Evolutionary conservation across 2,329 filamentous ascomycete species (phyloP).

Genomic region (Epichloe glyceriae): DNA sequence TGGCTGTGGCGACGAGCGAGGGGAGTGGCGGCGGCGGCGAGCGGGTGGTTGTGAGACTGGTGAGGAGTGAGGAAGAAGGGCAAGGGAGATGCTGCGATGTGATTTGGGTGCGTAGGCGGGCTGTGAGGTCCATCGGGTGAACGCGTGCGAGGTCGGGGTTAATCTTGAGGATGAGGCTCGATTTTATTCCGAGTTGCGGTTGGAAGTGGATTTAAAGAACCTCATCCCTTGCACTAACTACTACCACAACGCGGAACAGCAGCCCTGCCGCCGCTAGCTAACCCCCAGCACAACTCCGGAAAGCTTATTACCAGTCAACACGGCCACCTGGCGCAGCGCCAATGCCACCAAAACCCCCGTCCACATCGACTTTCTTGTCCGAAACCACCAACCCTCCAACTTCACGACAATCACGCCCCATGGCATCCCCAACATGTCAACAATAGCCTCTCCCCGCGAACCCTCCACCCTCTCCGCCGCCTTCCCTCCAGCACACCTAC

Average conservation of each 20-base stretch:
- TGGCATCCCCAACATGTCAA: conserved; percentile 36
- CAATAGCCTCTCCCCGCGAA: conserved; percentile 51
- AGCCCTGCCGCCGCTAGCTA: too few relatives aligned
- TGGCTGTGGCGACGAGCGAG: conserved; percentile 64
- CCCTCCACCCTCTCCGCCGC: conserved; percentile 44
- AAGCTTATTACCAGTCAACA: too few relatives aligned
- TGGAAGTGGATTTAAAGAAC: too few relatives aligned
- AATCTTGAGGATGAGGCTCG: too few relatives aligned
- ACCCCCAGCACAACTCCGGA: too few relatives aligned
- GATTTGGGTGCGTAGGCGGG: conserved; percentile 28
- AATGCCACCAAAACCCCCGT: too few relatives aligned
- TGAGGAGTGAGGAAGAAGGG: conserved; percentile 47
- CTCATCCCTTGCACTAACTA: too few relatives aligned
- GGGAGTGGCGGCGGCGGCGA: conserved; percentile 48
- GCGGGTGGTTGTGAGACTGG: conserved; percentile 43
- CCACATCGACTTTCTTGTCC: too few relatives aligned
- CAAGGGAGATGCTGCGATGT: conserved; percentile 39
- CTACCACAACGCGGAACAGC: too few relatives aligned
- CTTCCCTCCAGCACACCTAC: conserved; percentile 49
- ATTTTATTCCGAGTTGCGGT: too few relatives aligned
- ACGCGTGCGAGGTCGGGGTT: too few relatives aligned
- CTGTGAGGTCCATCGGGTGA: conserved; percentile 11
- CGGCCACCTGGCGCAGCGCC: too few relatives aligned
- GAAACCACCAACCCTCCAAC: background rate
- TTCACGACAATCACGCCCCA: background rate